These are phyloP conservation scores for Anthracocystis walkeri DNA, from an alignment of 1,284 basidiomycete genomes.

Conservation along the genomic window DNA sequence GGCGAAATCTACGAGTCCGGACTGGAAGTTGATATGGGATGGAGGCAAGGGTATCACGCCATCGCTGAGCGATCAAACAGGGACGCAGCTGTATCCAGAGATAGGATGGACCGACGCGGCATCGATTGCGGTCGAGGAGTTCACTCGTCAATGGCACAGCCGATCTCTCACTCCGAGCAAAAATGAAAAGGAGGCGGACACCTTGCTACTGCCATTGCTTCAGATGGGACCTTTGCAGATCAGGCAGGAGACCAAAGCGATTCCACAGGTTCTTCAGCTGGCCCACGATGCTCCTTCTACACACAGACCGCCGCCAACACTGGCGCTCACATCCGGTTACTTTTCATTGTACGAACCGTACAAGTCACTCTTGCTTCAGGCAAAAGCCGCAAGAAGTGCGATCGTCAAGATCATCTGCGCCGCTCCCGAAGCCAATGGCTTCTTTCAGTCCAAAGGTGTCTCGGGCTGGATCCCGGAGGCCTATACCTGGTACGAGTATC, in stretches of 20 bases:
- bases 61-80: background rate
- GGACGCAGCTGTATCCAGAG: constrained; percentile 18
- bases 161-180: background rate
- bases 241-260: constrained; percentile 68
- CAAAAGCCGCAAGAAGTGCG: constrained; percentile 41
- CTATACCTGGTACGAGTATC: constrained; percentile 87
- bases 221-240: constrained; percentile 70
- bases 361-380: constrained; percentile 54
- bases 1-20: constrained; percentile 7
- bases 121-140: constrained; percentile 30
- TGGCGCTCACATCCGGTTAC: constrained; percentile 84
- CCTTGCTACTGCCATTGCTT: constrained; percentile 68
- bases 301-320: constrained; percentile 11
- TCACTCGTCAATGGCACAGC: constrained; percentile 49
- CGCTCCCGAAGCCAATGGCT: constrained; percentile 88
- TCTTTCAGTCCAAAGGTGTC: constrained; percentile 87
- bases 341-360: constrained; percentile 90
- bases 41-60: constrained; percentile 38
- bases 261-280: constrained; percentile 50
- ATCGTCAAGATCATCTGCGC: constrained; percentile 78
- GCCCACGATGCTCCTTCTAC: constrained; percentile 1
- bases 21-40: constrained; percentile 59
- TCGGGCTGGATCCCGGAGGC: constrained; percentile 94
- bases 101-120: constrained; percentile 42
- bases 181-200: constrained; percentile 25